A percentile compares a stretch with the other conserved stretches of the same genome.
These are phyloP conservation scores for Immersiporthe knoxdaviesiana DNA, from an alignment of 2,329 filamentous ascomycete genomes.

Conservation along the genomic window DNA sequence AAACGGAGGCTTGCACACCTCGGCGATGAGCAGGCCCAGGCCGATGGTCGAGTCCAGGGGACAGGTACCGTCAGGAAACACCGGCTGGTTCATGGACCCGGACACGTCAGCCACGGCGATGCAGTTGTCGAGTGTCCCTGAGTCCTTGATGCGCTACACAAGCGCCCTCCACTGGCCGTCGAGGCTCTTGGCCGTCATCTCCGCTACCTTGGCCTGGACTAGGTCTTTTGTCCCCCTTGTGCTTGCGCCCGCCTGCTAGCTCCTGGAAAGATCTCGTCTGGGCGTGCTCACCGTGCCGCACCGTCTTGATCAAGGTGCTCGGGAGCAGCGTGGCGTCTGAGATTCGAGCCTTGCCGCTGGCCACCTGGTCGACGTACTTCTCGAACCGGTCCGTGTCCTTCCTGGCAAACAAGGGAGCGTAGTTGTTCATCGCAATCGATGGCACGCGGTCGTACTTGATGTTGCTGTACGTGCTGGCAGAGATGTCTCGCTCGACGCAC, in stretches of 20 bases:
- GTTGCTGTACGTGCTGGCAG: conserved; percentile 47
- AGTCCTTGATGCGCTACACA: conserved; percentile 60
- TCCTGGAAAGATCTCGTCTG: not conserved
- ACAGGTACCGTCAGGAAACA: conserved; percentile 48
- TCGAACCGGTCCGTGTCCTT: conserved; percentile 56
- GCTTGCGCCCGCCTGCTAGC: not conserved
- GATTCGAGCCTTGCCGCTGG: conserved; percentile 51
- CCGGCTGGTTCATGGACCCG: conserved; percentile 51
- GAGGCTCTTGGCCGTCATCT: conserved; percentile 43
- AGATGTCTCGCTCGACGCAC: conserved; percentile 57
- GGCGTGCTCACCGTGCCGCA: conserved; percentile 21
- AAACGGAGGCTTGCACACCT: conserved; percentile 57
- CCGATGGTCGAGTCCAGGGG: conserved; percentile 59
- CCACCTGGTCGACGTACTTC: conserved; percentile 53
- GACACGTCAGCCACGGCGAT: conserved; percentile 64
- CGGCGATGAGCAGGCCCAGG: conserved; percentile 58
- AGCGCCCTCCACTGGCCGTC: conserved; percentile 60
- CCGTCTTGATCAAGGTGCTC: conserved; percentile 47
- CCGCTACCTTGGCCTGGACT: conserved; percentile 37
- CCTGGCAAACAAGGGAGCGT: conserved; percentile 50
- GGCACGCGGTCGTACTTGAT: conserved; percentile 63
- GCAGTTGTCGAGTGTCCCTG: conserved; percentile 54
- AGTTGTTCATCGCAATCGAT: conserved; percentile 59
- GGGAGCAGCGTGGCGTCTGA: conserved; percentile 61
- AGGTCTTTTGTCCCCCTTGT: conserved; percentile 31